Base-by-base conservation (phyloP, 2,329 filamentous ascomycete species). In the Triangularia setosa region DNA sequence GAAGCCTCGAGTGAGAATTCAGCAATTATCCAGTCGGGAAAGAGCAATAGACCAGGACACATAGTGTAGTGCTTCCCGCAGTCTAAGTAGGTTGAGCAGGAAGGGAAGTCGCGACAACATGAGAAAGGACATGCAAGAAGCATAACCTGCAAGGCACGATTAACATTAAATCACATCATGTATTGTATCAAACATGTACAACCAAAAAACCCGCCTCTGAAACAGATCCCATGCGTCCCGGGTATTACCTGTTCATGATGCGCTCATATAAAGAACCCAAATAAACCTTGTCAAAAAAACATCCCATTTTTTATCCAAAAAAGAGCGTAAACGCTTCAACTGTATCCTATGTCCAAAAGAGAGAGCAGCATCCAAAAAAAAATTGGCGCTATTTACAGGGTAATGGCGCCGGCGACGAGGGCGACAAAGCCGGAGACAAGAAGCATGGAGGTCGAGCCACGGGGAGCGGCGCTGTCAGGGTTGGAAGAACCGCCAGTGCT, bases 321-420 rank as follows among this genome's bases (percentile, higher is more conserved):
- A 55, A 55, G 25, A 28, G 25, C 52, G 23, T 23, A 55, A 55
- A 27, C 52, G 52, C 52, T 55, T 55, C 23, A 24, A 55, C 12
- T 55, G 25, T 27, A 55, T 55, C 52, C 52, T 55, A 55, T 55
- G 52, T 55, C 52, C 52, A 55, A 55, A 28, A 55, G 9, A 23
- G n/a, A 55, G 27, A 55, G 21, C 18, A 16, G 16, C 52, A 55
- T 16, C 52, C 52, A 55, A 55, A 12, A 28, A 23, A 48, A 5
- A 18, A 55, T 55, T n/a, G 57, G 24, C 27, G 57, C 27, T 23
- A 27, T 62, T 65, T 68, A 71, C 55, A 70, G 54, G 14, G 65
- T 68, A 30, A 80, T 63, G 40, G 78, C 77, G 52, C 79, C 79
- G 24, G 73, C 70, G 4, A 81, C 76, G 54, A 76, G 57, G 23